Evolutionary conservation across 2,329 filamentous ascomycete species (phyloP), one percentile per base, ranked within the genome.

Genomic region (Epichloe festucae): DNA sequence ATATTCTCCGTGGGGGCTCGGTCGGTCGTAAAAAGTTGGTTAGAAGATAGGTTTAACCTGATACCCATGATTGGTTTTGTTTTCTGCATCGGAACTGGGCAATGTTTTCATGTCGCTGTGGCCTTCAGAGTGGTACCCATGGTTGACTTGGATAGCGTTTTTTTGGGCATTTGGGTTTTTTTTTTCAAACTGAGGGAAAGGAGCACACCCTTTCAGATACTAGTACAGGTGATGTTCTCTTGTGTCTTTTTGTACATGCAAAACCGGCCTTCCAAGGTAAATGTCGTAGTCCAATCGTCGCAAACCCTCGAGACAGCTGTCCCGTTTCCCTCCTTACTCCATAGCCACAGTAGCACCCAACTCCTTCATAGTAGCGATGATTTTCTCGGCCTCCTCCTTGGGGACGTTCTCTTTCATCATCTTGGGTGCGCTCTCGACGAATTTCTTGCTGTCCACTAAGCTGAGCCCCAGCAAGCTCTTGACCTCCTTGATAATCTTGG

Each of bases 401-500:
- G 91, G 87, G 60, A 98, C 89, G 49, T 87, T 90, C 74, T 99
- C 93, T 84, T 97, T 97, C 88, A 99, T 87, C 70, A 88, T 75
- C 85, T 99, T 99, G 58, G 93, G 93, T 60, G 87, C 90, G 66
- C 87, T 89, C 79, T 99, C 93, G 59, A 98, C 93, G 65, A 99
- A 99, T 78, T 99, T 99, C 85, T 99, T 99, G 74, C 88, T 95
- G 73, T 99, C 93, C 61, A 99, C 94, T 75, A 99, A 79, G 68
- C 87, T 94, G 66, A 98, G 73, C 43, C 93, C 93, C 55, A 99
- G 76, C 81, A 98, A 78, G 65, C 82, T 84, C 83, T 99, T 99
- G 75, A 99, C 80, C 77, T 99, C 93, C 81, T 99, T 99, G 79
- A 98, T 99, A 63, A 98, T 77, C 85, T 99, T 99, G 63, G 94